Evolutionary conservation across 352 stramenopile genomes (phyloP), one percentile per base, ranked within the genome.

Genomic region (Pythium monospermum): DNA sequence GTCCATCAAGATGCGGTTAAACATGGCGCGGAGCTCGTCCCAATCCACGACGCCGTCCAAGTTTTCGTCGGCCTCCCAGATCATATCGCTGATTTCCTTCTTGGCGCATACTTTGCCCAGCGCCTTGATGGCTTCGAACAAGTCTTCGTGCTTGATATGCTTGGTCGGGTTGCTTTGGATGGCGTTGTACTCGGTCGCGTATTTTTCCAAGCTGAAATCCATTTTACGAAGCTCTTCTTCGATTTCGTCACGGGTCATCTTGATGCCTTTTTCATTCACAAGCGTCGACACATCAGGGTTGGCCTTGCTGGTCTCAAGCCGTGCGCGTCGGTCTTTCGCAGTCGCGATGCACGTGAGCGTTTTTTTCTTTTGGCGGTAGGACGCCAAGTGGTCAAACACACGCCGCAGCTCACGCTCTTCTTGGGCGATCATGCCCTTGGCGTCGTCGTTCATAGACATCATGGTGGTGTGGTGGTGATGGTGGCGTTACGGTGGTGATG

Each of bases 61-160:
- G 64, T 98, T 98, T 61, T 98, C 95, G 66, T 99, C 96, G 13
- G 96, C 94, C 70, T 98, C 96, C 95, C 95, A 99, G 58, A 99
- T 98, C 84, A 99, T 98, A 52, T 98, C 92, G 46, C 91, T 89
- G 41, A 98, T 95, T 62, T 98, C 94, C 68, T 96, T 97, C 73
- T 97, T 97, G 7, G 82, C 75, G 52, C 73, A 87, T 27, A 87
- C 82, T 50, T 97, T 98, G 8, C 92, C 93, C 25, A 98, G 73
- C 19, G 83, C 82, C 55, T 96, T 97, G 61, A 98, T 87, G 36
- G 87, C 91, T 32, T 97, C 89, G 42, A 83, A 94, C 10, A 98
- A 74, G 69, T 99, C 96, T 27, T 93, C 78, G 45, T 86, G 77
- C 67, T 87, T 81, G 66, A 98, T 96, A 50, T 91, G 54, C 44